These are phyloP conservation scores for Penicillium malachiteum DNA, from an alignment of 495 filamentous ascomycete genomes.

Conservation along the genomic window DNA sequence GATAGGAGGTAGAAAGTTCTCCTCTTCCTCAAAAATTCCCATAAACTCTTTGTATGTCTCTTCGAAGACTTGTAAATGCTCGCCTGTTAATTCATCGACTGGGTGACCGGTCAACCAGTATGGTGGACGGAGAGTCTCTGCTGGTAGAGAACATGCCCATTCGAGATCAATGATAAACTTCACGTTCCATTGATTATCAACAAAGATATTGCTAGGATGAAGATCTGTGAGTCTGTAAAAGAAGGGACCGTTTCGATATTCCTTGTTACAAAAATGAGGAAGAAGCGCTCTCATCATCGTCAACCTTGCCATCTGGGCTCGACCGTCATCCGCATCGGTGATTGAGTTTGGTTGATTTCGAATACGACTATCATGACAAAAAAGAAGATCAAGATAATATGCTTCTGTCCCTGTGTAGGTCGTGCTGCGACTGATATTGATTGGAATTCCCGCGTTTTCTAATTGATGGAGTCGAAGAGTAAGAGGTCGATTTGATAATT, in stretches of 20 bases:
- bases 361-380: no score
- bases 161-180: slow-evolving; percentile 34
- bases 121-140: slow-evolving; percentile 29
- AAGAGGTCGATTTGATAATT: slow-evolving; percentile 27
- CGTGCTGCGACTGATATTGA: slow-evolving; percentile 18
- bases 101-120: slow-evolving; percentile 26
- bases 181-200: slow-evolving; percentile 32
- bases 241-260: no score
- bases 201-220: no score
- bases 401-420: slow-evolving; percentile 26
- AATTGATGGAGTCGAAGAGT: slow-evolving; percentile 20
- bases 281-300: no score
- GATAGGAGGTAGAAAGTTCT: slow-evolving; percentile 1
- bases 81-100: slow-evolving; percentile 19
- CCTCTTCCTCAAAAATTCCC: slow-evolving; percentile 9
- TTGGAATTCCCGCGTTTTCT: slow-evolving; percentile 34
- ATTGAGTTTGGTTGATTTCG: no score
- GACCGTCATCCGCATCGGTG: no score
- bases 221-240: no score
- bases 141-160: slow-evolving; percentile 36
- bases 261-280: no score
- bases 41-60: slow-evolving; percentile 2
- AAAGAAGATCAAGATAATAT: slow-evolving; percentile 28
- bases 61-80: slow-evolving; percentile 3
- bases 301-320: no score